Evolutionary conservation across 148 eudicot species (phyloP).

Genomic region (Vaccinium corymbosum): DNA sequence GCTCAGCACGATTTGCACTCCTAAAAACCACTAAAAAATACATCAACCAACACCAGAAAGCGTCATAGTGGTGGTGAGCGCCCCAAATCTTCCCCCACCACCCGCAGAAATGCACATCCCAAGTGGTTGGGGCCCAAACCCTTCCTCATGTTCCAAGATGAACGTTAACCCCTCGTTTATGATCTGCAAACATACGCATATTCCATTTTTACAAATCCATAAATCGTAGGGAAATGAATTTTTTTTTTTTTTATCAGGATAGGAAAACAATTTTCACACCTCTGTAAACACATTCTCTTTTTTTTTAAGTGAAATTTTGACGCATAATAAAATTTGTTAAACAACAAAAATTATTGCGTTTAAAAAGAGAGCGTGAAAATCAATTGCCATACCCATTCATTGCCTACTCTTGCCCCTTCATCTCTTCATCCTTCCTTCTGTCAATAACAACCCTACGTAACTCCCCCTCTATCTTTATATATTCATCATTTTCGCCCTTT

Average conservation of each 20-base stretch:
- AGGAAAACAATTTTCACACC: no score
- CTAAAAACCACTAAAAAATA: no score
- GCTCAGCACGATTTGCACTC: no score
- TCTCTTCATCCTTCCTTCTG: neutral
- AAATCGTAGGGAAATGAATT: neutral
- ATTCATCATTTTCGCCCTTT: neutral
- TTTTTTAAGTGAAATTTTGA: no score
- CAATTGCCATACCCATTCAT: no score
- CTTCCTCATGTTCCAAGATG: neutral
- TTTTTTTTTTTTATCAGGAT: no score
- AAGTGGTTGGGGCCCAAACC: neutral
- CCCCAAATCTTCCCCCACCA: neutral
- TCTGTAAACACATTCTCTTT: no score
- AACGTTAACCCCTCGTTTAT: constrained; percentile 1
- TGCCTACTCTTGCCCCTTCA: neutral
- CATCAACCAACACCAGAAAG: no score
- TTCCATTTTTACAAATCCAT: neutral
- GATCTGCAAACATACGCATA: neutral
- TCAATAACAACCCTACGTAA: neutral
- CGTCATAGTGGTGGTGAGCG: neutral
- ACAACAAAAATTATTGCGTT: no score
- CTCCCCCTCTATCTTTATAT: neutral
- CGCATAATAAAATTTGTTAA: no score
- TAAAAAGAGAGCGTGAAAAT: no score
- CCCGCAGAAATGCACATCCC: neutral